These are phyloP conservation scores for Babesia divergens DNA, from an alignment of 169 alveolate species.

Conservation along the genomic window DNA sequence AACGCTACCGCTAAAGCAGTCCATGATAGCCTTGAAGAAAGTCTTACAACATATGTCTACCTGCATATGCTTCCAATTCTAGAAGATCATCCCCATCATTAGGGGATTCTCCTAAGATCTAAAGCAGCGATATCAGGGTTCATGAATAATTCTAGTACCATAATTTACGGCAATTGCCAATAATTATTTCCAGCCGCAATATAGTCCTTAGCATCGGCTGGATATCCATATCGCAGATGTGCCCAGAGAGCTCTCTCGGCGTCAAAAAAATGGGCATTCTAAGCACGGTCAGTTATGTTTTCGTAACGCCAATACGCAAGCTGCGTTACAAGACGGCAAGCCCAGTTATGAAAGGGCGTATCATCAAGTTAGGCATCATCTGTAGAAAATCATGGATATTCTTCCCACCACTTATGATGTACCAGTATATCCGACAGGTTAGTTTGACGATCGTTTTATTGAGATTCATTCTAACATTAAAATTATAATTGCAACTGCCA, in stretches of 20 bases:
- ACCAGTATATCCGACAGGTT: constrained; percentile 83
- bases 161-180: no score
- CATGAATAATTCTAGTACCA: no score
- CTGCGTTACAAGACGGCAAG: constrained; percentile 55
- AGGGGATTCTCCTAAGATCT: no score
- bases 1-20: constrained; percentile 24
- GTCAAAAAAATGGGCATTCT: constrained; percentile 44
- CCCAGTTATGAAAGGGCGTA: constrained; percentile 39
- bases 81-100: no score
- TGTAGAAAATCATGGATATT: constrained; percentile 65
- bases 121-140: no score
- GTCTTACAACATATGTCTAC: no score
- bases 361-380: constrained; percentile 55
- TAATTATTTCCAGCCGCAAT: constrained; percentile 42
- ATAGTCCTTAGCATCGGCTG: constrained; percentile 21
- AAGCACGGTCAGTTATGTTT: constrained; percentile 18
- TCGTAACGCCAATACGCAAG: constrained; percentile 40
- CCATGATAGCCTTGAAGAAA: no score
- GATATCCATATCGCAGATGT: constrained; percentile 1
- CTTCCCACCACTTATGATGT: constrained; percentile 79
- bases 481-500: no score
- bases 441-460: no score
- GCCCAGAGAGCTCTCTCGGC: background rate
- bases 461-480: no score
- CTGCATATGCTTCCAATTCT: no score